A percentile compares a stretch with the other conserved stretches of the same genome.
Conservation (phyloP, 306 rosid species). For the Quercus engelmannii region DNA sequence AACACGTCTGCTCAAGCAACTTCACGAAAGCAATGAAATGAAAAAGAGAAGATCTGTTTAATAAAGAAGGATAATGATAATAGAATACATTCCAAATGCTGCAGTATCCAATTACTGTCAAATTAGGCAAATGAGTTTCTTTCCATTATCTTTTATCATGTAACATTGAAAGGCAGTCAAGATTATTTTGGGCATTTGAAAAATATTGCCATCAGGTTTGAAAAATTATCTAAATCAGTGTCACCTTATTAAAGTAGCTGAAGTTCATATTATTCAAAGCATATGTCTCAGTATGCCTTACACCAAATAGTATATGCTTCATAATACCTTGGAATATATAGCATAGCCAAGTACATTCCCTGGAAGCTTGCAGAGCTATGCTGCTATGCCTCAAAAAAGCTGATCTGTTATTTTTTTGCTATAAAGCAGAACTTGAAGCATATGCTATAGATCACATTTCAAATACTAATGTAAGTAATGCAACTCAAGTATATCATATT, state of each 20-base stretch:
- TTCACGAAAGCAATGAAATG: neutral
- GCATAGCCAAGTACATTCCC: neutral
- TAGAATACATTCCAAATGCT: neutral
- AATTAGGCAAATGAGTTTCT: neutral
- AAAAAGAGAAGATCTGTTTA: neutral
- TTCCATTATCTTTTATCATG: neutral
- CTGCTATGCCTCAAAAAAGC: neutral
- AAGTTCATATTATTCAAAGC: neutral
- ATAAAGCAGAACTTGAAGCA: neutral
- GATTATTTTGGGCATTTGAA: neutral
- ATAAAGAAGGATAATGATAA: neutral
- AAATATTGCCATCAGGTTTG: neutral
- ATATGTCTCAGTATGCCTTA: neutral
- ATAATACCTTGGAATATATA: neutral
- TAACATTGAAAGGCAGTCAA: neutral
- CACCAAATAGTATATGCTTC: neutral
- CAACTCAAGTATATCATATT: neutral
- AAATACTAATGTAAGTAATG: neutral
- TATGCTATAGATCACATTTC: neutral
- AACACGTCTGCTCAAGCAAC: neutral
- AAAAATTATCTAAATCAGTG: neutral
- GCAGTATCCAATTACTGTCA: neutral
- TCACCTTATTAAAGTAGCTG: neutral
- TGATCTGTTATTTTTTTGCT: neutral
- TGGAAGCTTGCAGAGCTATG: neutral